A percentile compares a stretch with the other conserved stretches of the same genome.
Evolutionary conservation across 257 asterid species (phyloP).

Genomic region (Mentha longifolia): DNA sequence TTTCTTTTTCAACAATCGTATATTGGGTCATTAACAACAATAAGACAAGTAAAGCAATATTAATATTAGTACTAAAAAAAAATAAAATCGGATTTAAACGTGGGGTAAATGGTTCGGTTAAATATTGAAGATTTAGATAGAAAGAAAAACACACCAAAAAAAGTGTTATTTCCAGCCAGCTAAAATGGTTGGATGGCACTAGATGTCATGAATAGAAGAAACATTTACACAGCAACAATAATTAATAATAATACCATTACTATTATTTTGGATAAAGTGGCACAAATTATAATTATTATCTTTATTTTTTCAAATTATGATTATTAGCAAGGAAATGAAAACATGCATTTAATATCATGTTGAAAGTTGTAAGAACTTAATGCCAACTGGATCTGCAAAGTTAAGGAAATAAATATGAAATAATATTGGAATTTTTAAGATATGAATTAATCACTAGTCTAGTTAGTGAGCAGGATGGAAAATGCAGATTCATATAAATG

Average conservation of each 20-base stretch:
- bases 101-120: too few relatives aligned
- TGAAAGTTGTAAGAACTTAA: neutral
- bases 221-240: conserved; percentile 15
- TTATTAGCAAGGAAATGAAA: neutral
- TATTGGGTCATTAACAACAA: too few relatives aligned
- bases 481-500: too few relatives aligned
- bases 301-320: neutral
- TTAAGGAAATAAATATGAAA: neutral
- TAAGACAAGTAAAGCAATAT: too few relatives aligned
- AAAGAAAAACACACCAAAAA: neutral
- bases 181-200: conserved; percentile 28
- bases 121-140: too few relatives aligned
- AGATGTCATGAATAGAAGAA: conserved; percentile 32
- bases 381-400: neutral
- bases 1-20: too few relatives aligned
- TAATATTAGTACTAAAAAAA: too few relatives aligned
- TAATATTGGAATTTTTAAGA: neutral
- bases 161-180: neutral
- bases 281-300: neutral
- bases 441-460: conserved; percentile 20
- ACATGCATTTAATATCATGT: neutral
- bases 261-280: conserved; percentile 31
- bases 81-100: too few relatives aligned
- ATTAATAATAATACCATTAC: neutral
- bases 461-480: too few relatives aligned